Conservation (phyloP, 495 filamentous ascomycete genomes). For the Chaetomium fimeti region DNA sequence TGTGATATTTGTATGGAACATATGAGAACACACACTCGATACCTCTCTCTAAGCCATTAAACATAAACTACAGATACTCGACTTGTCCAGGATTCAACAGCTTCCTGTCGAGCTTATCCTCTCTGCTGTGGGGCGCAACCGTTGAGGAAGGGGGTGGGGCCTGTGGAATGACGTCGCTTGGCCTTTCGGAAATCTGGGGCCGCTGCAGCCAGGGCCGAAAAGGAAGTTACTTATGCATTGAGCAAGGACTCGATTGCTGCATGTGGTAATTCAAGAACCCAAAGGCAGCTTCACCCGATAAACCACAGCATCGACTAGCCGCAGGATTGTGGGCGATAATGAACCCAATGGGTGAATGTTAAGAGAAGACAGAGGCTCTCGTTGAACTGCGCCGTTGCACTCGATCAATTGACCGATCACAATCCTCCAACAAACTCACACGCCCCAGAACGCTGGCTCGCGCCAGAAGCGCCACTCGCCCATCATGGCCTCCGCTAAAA, state of each 20-base stretch:
- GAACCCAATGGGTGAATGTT: neutral
- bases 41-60: too few species aligned
- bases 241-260: too few species aligned
- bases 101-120: neutral
- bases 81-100: neutral
- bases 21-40: too few species aligned
- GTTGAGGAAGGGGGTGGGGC: neutral
- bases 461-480: neutral
- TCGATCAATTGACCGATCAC: neutral
- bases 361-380: neutral
- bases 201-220: neutral
- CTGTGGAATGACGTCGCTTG: slow-evolving; percentile 33
- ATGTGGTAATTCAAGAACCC: too few species aligned
- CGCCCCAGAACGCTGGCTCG: neutral
- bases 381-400: neutral
- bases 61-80: too few species aligned
- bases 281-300: too few species aligned
- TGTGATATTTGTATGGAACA: too few species aligned
- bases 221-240: too few species aligned
- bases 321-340: neutral
- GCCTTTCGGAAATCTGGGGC: slow-evolving; percentile 17
- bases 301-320: neutral
- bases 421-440: neutral
- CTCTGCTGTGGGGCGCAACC: neutral
- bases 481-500: slow-evolving; percentile 37